These are phyloP conservation scores for Trichomonascaceae sp. DNA, from an alignment of 1,139 yeast genomes.

Conservation along the genomic window DNA sequence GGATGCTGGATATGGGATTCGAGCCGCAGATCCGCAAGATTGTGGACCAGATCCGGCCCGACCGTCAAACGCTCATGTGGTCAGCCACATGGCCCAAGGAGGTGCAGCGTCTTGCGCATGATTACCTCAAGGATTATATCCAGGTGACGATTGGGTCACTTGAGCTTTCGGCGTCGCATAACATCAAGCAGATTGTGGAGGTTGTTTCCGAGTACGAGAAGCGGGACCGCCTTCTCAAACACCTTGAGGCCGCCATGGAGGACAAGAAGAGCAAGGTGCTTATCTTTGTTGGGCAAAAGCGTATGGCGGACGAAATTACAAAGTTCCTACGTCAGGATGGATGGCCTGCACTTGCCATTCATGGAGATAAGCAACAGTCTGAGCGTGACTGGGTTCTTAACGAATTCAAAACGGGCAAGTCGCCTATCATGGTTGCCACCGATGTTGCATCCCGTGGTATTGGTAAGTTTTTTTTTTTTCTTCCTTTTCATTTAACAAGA, in stretches of 20 bases:
- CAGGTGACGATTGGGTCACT: constrained; percentile 95
- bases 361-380: constrained; percentile 95
- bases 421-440: constrained; percentile 97
- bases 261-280: constrained; percentile 68
- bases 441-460: constrained; percentile 99
- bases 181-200: constrained; percentile 86
- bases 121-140: constrained; percentile 81
- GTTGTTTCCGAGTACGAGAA: constrained; percentile 86
- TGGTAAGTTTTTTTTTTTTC: constrained; percentile 50
- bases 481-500: not conserved
- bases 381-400: constrained; percentile 98
- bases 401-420: constrained; percentile 83
- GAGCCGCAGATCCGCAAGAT: constrained; percentile 94
- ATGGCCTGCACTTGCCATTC: constrained; percentile 98
- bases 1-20: constrained; percentile 85
- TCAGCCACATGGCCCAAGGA: constrained; percentile 99
- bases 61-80: constrained; percentile 98
- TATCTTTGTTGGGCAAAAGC: constrained; percentile 88
- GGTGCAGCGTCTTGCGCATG: constrained; percentile 84
- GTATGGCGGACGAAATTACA: constrained; percentile 94
- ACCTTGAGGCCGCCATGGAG: constrained; percentile 72
- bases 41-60: constrained; percentile 91
- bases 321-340: constrained; percentile 89
- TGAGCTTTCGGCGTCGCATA: constrained; percentile 93
- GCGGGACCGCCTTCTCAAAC: constrained; percentile 78